Evolutionary conservation across 257 asterid genomes (phyloP), one percentile per base, ranked within the genome.

Genomic region (Salvia rosmarinus): DNA sequence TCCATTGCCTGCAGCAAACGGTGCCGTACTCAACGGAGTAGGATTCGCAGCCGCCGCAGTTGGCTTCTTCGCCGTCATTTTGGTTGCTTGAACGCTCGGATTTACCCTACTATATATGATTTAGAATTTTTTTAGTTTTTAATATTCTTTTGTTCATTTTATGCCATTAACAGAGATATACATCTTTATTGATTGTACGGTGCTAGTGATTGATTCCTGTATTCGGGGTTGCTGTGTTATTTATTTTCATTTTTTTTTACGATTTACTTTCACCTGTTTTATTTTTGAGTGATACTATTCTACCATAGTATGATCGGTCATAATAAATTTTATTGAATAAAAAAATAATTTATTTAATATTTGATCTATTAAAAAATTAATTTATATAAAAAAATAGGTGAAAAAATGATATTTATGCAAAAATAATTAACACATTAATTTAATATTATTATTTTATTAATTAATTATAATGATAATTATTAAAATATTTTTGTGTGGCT

Each of bases 11-110:
- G 16, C 59, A 6, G 3, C 8, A 0, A 82, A 46, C 72, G 72
- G 68, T 37, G 83, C 77, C 73, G 75, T 55, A 9, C n/a, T 68
- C n/a, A 75, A 75, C 72, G 64, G 75, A 68, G 64, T 56, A 6
- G 83, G 81, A 0, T 0, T 72, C 37, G 77, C 79, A 0, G 73
- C 61, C 7, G 79, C 28, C 8, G 71, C 67, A 17, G 76, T 61
- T 28, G 79, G 76, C 16, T 25, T 75, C 44, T 17, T 75, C n/a
- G 81, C 79, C 56, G 75, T 78, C n/a, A 70, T 76, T 55, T 56
- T 82, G 68, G 43, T 72, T 21, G 83, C 77, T 42, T 81, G 75
- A 73, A 25, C 17, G 20, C 4, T 20, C 51, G 19, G 51, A 56
- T 43, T 35, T 25, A 30, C 3, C 64, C 0, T 32, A n/a, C 58